These are phyloP conservation scores for Glebionis coronaria DNA, from an alignment of 129 eudicot genomes.

Conservation along the genomic window DNA sequence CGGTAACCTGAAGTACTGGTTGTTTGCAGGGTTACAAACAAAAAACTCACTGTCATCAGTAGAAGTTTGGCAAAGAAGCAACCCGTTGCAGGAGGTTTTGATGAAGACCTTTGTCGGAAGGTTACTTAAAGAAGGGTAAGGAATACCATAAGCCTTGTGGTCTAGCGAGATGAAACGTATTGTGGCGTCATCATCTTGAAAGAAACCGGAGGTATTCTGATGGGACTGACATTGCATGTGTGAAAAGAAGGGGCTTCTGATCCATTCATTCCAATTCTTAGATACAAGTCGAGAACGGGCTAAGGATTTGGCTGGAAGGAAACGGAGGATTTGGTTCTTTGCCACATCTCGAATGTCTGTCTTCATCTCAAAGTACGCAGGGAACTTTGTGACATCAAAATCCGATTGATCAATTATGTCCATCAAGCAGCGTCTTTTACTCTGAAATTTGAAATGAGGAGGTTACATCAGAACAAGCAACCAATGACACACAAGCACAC, in stretches of 20 bases:
- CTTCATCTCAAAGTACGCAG: conserved; percentile 19
- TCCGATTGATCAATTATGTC: conserved; percentile 15
- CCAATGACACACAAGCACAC: neutral
- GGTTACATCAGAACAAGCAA: neutral
- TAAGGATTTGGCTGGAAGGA: conserved; percentile 65
- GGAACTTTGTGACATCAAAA: conserved; percentile 6
- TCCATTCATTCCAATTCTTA: conserved; percentile 55
- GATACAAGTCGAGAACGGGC: conserved; percentile 41
- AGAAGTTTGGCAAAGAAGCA: conserved; percentile 47
- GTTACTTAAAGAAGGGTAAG: conserved; percentile 34
- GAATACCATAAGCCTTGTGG: conserved; percentile 46
- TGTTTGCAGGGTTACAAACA: conserved; percentile 51
- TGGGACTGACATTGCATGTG: conserved; percentile 40
- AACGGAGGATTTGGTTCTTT: conserved; percentile 44
- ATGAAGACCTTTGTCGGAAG: conserved; percentile 28
- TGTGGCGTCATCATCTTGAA: neutral
- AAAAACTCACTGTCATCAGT: conserved; percentile 18
- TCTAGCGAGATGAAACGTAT: conserved; percentile 36
- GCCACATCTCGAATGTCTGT: conserved; percentile 46
- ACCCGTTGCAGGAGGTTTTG: conserved; percentile 49
- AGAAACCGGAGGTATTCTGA: conserved; percentile 49
- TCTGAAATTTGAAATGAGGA: conserved; percentile 20
- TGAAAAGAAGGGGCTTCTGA: conserved; percentile 44
- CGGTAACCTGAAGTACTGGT: conserved; percentile 32
- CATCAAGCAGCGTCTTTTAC: conserved; percentile 9